phyloP scores from a whole-genome alignment of 108 stramenopile genomes.

The Nitzschia putrida region DNA sequence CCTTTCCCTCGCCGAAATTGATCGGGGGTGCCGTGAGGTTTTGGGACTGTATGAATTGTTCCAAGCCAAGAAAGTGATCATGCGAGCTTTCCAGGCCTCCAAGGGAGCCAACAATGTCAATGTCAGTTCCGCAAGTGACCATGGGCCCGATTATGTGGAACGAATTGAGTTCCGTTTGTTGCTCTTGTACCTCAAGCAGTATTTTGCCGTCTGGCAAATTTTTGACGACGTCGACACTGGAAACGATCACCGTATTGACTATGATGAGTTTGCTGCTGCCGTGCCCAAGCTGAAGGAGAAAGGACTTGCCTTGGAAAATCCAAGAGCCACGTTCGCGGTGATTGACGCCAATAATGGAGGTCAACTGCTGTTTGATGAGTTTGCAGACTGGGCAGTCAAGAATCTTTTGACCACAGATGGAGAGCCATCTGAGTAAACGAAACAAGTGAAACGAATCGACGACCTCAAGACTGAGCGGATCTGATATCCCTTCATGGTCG shows the following conservation, averaged over 20 bases:
- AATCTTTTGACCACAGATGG: constrained; percentile 11
- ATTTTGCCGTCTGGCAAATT: constrained; percentile 30
- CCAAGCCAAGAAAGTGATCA: constrained; percentile 27
- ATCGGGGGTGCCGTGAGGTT: constrained; percentile 20
- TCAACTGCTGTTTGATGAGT: constrained; percentile 44
- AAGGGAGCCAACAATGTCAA: constrained; percentile 4
- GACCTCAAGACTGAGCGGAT: no score
- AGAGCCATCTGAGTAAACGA: no score
- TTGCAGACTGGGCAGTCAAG: constrained; percentile 38
- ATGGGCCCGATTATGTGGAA: constrained; percentile 25
- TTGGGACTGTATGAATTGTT: constrained; percentile 22
- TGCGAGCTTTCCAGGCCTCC: constrained; percentile 37
- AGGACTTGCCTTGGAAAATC: constrained; percentile 25
- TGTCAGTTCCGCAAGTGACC: constrained; percentile 1
- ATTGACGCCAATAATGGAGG: constrained; percentile 44
- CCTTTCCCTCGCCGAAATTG: constrained; percentile 31
- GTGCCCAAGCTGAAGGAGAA: constrained; percentile 12
- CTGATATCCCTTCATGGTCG: no score
- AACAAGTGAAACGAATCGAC: no score
- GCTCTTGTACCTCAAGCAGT: constrained; percentile 28
- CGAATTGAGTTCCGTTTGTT: constrained; percentile 25
- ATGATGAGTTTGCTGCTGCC: constrained; percentile 27
- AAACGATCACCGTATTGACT: constrained; percentile 24
- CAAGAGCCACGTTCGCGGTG: constrained; percentile 26
- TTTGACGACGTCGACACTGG: constrained; percentile 24